A percentile compares a stretch with the other conserved stretches of the same genome.
Conservation (phyloP, 805 yeast species). For the Wickerhamiella sorbophila region DNA sequence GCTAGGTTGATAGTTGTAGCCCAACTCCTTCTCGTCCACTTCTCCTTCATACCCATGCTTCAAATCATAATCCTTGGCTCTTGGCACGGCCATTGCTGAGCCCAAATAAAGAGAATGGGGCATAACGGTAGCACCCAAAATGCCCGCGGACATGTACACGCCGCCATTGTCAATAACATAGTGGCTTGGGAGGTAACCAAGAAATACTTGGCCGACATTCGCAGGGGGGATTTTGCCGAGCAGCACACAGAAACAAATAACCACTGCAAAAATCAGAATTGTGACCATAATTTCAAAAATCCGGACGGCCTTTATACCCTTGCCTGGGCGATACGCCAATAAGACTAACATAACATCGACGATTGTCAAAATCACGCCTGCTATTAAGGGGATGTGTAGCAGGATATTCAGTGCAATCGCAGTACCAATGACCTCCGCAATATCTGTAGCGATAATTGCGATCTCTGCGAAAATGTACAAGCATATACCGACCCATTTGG, state of each 20-base stretch:
- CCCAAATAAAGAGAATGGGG: slow-evolving; percentile 85
- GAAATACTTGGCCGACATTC: slow-evolving; percentile 44
- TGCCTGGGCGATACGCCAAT: slow-evolving; percentile 77
- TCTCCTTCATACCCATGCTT: slow-evolving; percentile 36
- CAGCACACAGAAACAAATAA: slow-evolving; percentile 71
- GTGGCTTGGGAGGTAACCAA: slow-evolving; percentile 49
- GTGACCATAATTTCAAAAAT: slow-evolving; percentile 74
- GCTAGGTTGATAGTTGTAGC: slow-evolving; percentile 51
- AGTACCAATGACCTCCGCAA: slow-evolving; percentile 97
- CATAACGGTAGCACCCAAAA: slow-evolving; percentile 90
- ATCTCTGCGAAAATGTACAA: slow-evolving; percentile 71
- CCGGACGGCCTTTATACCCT: slow-evolving; percentile 63
- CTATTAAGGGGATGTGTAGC: slow-evolving; percentile 60
- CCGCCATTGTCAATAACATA: slow-evolving; percentile 47
- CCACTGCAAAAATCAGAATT: slow-evolving; percentile 62
- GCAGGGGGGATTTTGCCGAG: slow-evolving; percentile 48
- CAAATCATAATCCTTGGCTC: slow-evolving; percentile 65
- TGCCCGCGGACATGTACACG: slow-evolving; percentile 65
- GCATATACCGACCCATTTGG: slow-evolving; percentile 33
- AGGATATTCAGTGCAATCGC: slow-evolving; percentile 84
- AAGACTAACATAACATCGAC: slow-evolving; percentile 75
- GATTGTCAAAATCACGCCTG: slow-evolving; percentile 75
- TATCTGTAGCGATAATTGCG: slow-evolving; percentile 88
- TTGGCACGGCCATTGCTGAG: slow-evolving; percentile 75
- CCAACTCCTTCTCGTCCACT: slow-evolving; percentile 27